Evolutionary conservation across 139 green algal species (phyloP).

Genomic region (Coelastrella sp.): DNA sequence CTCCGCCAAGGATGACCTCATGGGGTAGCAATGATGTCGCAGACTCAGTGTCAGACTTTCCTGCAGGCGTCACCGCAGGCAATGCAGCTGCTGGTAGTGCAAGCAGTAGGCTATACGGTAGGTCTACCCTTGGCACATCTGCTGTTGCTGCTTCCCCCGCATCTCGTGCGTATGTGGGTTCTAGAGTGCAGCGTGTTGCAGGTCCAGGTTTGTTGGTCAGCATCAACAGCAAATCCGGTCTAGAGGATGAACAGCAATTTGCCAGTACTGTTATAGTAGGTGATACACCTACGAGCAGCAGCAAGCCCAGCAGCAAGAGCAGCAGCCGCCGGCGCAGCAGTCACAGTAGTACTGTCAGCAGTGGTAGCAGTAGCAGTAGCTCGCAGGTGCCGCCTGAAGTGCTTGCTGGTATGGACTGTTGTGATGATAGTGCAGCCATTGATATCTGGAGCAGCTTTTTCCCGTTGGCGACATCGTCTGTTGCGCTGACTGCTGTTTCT

Average conservation of each 20-base stretch:
- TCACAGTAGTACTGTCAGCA: not conserved
- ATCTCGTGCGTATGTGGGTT: not conserved
- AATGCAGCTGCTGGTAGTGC: not conserved
- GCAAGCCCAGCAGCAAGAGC: not conserved
- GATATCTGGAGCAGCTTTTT: conserved; percentile 56
- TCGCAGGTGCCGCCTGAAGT: conserved; percentile 13
- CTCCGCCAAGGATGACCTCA: not conserved
- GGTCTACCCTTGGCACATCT: not conserved
- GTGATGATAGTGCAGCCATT: conserved; percentile 42
- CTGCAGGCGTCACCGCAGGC: not conserved
- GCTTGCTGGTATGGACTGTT: conserved; percentile 52
- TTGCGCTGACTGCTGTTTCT: conserved; percentile 12
- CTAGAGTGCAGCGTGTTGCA: not conserved
- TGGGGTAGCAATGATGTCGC: conserved; percentile 43
- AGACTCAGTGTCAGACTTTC: conserved; percentile 37
- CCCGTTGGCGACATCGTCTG: conserved; percentile 31
- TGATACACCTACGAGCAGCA: not conserved
- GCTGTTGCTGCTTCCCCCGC: too few relatives aligned
- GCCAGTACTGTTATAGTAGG: not conserved
- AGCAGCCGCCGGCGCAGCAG: not conserved
- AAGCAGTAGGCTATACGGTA: conserved; percentile 2
- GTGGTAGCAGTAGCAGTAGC: conserved; percentile 29
- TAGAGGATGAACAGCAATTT: not conserved
- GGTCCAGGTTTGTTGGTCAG: not conserved
- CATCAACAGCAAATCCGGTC: conserved; percentile 8